Percentiles rank a stretch among this genome's conserved stretches.
These are phyloP conservation scores for Panicum miliaceum DNA, from an alignment of 176 grass and related monocot genomes.

Conservation along the genomic window DNA sequence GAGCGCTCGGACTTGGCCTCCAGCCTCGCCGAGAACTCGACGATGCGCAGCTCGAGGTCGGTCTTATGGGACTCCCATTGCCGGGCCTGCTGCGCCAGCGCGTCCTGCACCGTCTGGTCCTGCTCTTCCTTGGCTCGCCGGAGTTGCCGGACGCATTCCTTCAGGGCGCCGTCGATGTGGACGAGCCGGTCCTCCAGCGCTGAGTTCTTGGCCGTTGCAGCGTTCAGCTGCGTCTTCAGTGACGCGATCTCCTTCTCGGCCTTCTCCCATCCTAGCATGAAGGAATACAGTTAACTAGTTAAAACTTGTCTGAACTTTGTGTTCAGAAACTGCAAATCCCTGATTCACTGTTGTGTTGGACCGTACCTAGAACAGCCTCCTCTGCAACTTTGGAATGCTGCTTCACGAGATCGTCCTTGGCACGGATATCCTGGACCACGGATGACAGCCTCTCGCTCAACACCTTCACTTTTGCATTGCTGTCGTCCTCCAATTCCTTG, in stretches of 20 bases:
- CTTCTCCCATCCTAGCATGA: constrained; percentile 79
- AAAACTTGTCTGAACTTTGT: not conserved
- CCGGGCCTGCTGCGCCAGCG: constrained; percentile 53
- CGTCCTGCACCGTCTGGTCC: constrained; percentile 61
- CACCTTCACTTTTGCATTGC: constrained; percentile 61
- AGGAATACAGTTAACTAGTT: constrained; percentile 14
- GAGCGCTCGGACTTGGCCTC: constrained; percentile 70
- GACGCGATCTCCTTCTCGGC: constrained; percentile 74
- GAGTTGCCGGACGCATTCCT: constrained; percentile 91
- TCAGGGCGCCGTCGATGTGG: constrained; percentile 82
- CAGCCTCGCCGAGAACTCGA: constrained; percentile 71
- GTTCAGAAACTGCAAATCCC: constrained; percentile 1
- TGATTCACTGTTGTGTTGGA: not conserved
- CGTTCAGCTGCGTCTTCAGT: constrained; percentile 70
- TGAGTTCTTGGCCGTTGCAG: constrained; percentile 57
- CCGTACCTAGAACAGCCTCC: constrained; percentile 93
- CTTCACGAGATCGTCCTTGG: constrained; percentile 90
- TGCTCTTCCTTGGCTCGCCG: constrained; percentile 69
- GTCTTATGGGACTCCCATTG: constrained; percentile 74
- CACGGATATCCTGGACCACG: constrained; percentile 68
- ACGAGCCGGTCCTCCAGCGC: constrained; percentile 65
- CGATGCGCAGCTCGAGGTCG: constrained; percentile 62
- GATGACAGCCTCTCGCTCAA: constrained; percentile 83
- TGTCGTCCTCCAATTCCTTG: constrained; percentile 51
- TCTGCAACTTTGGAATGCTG: constrained; percentile 90